These are phyloP conservation scores for Cercospora brassicicola DNA, from an alignment of 2,329 filamentous ascomycete genomes.

Conservation along the genomic window DNA sequence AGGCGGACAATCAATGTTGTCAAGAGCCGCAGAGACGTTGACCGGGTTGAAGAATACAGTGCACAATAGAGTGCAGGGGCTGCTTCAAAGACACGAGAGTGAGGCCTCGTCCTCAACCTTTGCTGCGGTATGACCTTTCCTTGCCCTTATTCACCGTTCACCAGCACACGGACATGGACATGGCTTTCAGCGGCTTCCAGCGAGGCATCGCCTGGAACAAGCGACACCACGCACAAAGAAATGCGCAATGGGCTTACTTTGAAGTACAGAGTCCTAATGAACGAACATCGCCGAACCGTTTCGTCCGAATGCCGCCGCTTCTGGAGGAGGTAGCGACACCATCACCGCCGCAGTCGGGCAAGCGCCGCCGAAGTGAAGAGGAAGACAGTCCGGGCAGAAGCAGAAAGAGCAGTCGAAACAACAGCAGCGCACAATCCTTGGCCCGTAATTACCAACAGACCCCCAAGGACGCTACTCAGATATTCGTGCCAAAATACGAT, in stretches of 20 bases:
- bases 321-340: background rate
- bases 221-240: slow-evolving; percentile 6
- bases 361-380: slow-evolving; percentile 5
- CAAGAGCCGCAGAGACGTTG: background rate
- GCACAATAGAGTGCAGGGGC: background rate
- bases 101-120: slow-evolving; percentile 2
- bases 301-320: background rate
- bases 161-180: background rate
- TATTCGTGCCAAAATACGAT: slow-evolving; percentile 2
- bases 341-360: background rate
- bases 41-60: background rate
- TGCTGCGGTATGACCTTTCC: slow-evolving; percentile 5
- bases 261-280: slow-evolving; percentile 4
- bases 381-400: background rate
- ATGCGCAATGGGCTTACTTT: slow-evolving; percentile 14
- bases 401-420: slow-evolving; percentile 6
- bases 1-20: background rate
- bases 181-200: slow-evolving; percentile 2
- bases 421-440: background rate
- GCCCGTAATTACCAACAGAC: background rate
- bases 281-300: background rate
- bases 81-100: background rate
- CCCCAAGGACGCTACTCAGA: slow-evolving; percentile 1
- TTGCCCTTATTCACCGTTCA: background rate
- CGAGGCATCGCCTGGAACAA: slow-evolving; percentile 9